Percentiles rank a stretch among this genome's conserved stretches.
Conservation (phyloP, 352 stramenopile species). For the Lagenidium sp. region DNA sequence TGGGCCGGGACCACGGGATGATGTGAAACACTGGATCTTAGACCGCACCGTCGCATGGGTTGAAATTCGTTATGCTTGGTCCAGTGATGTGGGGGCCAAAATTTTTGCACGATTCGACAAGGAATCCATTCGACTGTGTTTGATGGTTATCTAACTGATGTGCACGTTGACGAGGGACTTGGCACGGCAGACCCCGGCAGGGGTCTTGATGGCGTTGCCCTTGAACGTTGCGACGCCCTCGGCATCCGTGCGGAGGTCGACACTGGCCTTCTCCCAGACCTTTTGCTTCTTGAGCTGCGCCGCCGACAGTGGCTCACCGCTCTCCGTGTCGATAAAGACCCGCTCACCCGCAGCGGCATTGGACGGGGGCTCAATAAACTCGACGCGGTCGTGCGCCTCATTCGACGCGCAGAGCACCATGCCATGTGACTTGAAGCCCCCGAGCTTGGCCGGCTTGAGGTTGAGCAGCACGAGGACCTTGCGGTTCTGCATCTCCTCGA, state of each 20-base stretch:
- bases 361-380: conserved; percentile 92
- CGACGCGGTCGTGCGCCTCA: conserved; percentile 86
- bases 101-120: too few species aligned
- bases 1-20: too few species aligned
- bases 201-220: conserved; percentile 61
- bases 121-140: too few species aligned
- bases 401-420: conserved; percentile 96
- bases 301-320: conserved; percentile 57
- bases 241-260: conserved; percentile 61
- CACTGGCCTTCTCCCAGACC: conserved; percentile 66
- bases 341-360: conserved; percentile 90
- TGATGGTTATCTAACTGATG: conserved; percentile 43
- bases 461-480: conserved; percentile 97
- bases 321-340: conserved; percentile 78
- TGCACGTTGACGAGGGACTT: conserved; percentile 56
- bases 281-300: conserved; percentile 87
- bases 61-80: too few species aligned
- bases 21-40: too few species aligned
- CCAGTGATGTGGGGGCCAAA: too few species aligned
- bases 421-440: conserved; percentile 93
- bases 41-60: too few species aligned
- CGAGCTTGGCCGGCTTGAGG: conserved; percentile 96
- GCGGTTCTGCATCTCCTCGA: conserved; percentile 92
- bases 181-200: conserved; percentile 40
- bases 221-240: conserved; percentile 75